Evolutionary conservation across 169 alveolate species (phyloP), one percentile per base, ranked within the genome.

Genomic region (Cryptosporidium ubiquitum): DNA sequence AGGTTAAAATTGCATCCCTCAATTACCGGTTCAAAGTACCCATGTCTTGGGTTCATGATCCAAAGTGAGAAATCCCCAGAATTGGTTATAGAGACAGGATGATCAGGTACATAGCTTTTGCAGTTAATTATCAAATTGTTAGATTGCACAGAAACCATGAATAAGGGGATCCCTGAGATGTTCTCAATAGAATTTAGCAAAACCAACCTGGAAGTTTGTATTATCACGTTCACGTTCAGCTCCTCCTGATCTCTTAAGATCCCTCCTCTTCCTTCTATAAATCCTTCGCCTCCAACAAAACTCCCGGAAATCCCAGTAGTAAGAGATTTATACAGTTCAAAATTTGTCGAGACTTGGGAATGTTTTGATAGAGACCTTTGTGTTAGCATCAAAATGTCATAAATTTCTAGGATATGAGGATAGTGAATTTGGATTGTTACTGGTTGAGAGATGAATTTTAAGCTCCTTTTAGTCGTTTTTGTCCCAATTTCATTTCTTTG

Each of bases 1-100:
- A 79, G 55, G 31, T 31, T 64, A 33, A 79, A 79, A 47, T 37
- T 64, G 64, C 89, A 79, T 10, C 58, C 89, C 31, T 79, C 89
- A 18, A 79, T 29, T 0, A 79, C 26, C 20, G 89, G 89, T 35
- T 79, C 89, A 31, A 58, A 79, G 40, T 79, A 79, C 12, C 89
- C 89, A n/a, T 79, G 89, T 16, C 58, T 64, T n/a, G 89, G 79
- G 49, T 79, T 79, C 68, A 79, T 58, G 0, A 79, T 29, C 89
- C 89, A 79, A 44, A 79, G 26, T 7, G 71, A 42, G 12, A 79
- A 61, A 31, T 79, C 89, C 5, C 69, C 89, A 20, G 68, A 40
- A 31, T 49, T 79, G 12, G n/a, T n/a, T 10, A 42, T n/a, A 0
- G 58, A 60, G n/a, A 26, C 7, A 40, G 89, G 89, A 58, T 42